Evolutionary conservation across 192 early-diverging fungal species (phyloP).

Genomic region (Obelidium mucronatum): DNA sequence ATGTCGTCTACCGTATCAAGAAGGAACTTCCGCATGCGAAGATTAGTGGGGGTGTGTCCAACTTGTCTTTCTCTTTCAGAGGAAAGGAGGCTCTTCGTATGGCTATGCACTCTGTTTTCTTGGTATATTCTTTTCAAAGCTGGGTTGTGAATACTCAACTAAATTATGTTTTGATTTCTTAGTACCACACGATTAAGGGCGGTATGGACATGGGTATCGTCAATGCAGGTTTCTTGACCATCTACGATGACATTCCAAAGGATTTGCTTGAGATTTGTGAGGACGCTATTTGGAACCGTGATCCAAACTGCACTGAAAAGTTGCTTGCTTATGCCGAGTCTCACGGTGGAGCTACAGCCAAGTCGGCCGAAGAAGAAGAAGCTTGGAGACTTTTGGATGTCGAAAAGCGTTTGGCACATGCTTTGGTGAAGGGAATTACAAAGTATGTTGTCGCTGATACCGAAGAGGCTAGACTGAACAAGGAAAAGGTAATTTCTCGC

Average conservation of each 20-base stretch:
- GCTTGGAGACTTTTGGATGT: slow-evolving; percentile 85
- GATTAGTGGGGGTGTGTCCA: slow-evolving; percentile 96
- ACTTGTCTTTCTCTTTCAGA: slow-evolving; percentile 97
- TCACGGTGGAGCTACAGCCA: slow-evolving; percentile 64
- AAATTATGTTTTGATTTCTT: not conserved
- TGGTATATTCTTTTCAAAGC: slow-evolving; percentile 45
- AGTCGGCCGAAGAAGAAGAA: slow-evolving; percentile 77
- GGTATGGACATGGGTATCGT: slow-evolving; percentile 99
- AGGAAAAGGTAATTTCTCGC: slow-evolving; percentile 40
- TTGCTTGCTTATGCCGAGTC: slow-evolving; percentile 89
- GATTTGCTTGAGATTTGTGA: slow-evolving; percentile 93
- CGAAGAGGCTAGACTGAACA: slow-evolving; percentile 87
- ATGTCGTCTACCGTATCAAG: slow-evolving; percentile 80
- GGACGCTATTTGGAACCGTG: slow-evolving; percentile 91
- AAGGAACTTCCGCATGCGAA: slow-evolving; percentile 85
- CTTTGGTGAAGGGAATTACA: slow-evolving; percentile 93
- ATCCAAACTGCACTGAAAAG: slow-evolving; percentile 88
- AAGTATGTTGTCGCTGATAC: slow-evolving; percentile 93
- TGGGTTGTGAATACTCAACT: no score
- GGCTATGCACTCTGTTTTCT: slow-evolving; percentile 96
- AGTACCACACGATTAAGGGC: slow-evolving; percentile 79
- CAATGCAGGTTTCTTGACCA: slow-evolving; percentile 94
- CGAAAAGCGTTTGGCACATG: slow-evolving; percentile 76
- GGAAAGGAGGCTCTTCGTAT: slow-evolving; percentile 91
- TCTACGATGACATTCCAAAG: slow-evolving; percentile 96